These are phyloP conservation scores for Blastomyces gilchristii DNA, from an alignment of 2,329 filamentous ascomycete species.

Conservation along the genomic window DNA sequence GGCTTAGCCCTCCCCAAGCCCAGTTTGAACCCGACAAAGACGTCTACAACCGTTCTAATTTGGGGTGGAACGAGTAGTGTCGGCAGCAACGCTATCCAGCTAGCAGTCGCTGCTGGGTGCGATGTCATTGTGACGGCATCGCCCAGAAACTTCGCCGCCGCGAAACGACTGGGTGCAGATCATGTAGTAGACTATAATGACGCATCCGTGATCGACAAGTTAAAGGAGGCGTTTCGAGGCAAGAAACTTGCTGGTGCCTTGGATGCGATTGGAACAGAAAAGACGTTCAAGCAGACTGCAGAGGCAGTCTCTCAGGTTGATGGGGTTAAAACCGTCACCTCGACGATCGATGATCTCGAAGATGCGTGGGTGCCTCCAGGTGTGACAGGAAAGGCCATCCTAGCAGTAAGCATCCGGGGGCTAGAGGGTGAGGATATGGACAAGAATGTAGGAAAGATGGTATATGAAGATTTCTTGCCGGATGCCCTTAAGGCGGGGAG, in stretches of 20 bases:
- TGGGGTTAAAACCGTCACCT: background rate
- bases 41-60: constrained; percentile 26
- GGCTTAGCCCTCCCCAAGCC: constrained; percentile 16
- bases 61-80: constrained; percentile 36
- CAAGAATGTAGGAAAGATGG: constrained; percentile 17
- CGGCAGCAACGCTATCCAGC: constrained; percentile 40
- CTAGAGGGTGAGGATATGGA: constrained; percentile 10
- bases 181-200: constrained; percentile 39
- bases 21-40: constrained; percentile 12
- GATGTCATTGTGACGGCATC: constrained; percentile 38
- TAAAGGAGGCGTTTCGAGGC: constrained; percentile 20
- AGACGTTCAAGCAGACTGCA: constrained; percentile 13
- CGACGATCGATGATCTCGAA: background rate
- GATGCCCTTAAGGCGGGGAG: constrained; percentile 29
- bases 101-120: constrained; percentile 37
- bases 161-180: constrained; percentile 35
- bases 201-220: constrained; percentile 23
- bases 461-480: constrained; percentile 35
- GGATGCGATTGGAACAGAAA: constrained; percentile 5
- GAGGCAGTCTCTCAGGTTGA: constrained; percentile 16
- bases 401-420: constrained; percentile 3
- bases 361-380: constrained; percentile 10
- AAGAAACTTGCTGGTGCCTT: constrained; percentile 16
- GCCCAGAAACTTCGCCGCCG: constrained; percentile 34
- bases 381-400: constrained; percentile 16